Percentiles rank a stretch among this genome's conserved stretches.
phyloP scores from a whole-genome alignment of 2,329 filamentous ascomycete species.

The Curvularia lunata region DNA sequence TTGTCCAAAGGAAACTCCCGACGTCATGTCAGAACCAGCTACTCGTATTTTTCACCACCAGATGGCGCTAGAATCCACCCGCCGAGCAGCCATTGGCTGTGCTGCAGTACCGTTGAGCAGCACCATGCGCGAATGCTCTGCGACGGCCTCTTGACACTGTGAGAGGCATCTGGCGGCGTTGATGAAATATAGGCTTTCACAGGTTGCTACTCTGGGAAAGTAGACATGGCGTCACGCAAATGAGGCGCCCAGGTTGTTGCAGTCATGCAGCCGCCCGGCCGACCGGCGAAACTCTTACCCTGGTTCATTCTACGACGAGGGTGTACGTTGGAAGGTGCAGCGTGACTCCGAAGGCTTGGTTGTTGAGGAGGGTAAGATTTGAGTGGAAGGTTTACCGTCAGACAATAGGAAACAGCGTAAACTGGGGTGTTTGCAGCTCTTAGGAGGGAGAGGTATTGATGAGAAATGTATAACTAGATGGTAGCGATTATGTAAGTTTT shows the following conservation, averaged over 20 bases:
- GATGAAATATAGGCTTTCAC: not conserved
- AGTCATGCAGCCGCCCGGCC: no score
- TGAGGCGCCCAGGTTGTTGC: no score
- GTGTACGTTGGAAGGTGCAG: not conserved
- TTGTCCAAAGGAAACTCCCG: not conserved
- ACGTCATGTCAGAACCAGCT: not conserved
- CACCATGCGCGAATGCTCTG: not conserved
- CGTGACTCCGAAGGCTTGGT: not conserved
- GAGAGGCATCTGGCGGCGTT: not conserved
- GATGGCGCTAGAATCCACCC: not conserved
- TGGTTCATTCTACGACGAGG: no score
- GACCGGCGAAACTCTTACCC: not conserved
- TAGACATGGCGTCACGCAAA: no score
- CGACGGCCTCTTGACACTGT: not conserved
- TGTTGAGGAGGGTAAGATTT: not conserved
- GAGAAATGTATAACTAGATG: not conserved
- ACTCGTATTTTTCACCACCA: not conserved
- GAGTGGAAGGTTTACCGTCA: not conserved
- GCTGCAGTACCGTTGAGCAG: not conserved
- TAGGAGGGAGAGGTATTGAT: not conserved
- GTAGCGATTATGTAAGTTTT: not conserved
- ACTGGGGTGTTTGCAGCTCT: not conserved
- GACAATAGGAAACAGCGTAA: not conserved
- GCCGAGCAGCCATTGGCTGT: not conserved
- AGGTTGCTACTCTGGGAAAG: no score